Base-by-base conservation (phyloP, 2,329 filamentous ascomycete genomes). In the Allantophomopsis cytisporea region DNA sequence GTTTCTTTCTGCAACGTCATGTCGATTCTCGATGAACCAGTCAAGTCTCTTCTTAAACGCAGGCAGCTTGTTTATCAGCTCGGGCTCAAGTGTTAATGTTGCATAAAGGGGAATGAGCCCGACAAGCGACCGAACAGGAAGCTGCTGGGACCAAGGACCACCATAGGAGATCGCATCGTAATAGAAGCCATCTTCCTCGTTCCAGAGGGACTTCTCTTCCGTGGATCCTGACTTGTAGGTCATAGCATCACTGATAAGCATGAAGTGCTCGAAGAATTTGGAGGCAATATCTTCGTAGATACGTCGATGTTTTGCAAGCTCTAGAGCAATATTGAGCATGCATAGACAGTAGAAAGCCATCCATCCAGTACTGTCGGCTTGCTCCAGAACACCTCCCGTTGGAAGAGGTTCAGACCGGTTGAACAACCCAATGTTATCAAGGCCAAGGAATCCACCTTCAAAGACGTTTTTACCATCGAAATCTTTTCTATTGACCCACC, bases 401-500 rank as follows among this genome's bases (percentile, higher is more conserved):
- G 89, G 89, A 31, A 96, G 65, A 18, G 91, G 88, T 58, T 96
- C 89, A 0, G 89, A 96, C 35, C 89, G 83, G 61, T 96, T 96
- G 73, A 96, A 96, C 30, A 96, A 65, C 39, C 91, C 91, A 58
- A 96, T 96, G 57, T 96, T 96, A 72, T 96, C 89, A 39, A 96
- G 68, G 35, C 89, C 89, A 7, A 96, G 67, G 68, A 96, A 96
- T 34, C 89, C 89, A 49, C 89, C 91, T 56, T 96, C 91, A 50
- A 96, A 96, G 20, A 96, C 83, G 54, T 96, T 95, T 65, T 96
- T 96, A 52, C 87, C 89, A 8, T 94, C 85, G 10, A 73, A 72
- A 52, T 96, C 89, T 61, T 96, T 96, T 42, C 89, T 82, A 58
- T 96, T 96, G 15, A 95, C 89, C 89, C 89, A 96, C 91, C 91